Conservation (phyloP, 257 asterid genomes). For the Parsonsia alboflavescens region DNA sequence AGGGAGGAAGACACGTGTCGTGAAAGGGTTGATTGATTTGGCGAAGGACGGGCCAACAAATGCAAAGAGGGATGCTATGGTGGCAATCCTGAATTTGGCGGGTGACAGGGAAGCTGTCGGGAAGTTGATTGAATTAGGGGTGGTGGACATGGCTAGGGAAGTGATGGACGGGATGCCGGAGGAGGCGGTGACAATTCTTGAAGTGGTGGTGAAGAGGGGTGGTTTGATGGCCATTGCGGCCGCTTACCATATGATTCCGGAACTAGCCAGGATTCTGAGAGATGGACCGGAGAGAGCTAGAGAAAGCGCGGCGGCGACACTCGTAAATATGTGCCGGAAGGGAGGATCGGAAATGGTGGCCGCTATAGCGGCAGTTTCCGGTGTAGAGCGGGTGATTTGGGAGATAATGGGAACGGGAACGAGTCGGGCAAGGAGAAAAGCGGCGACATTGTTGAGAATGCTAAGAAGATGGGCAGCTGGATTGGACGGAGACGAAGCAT, state of each 20-base stretch:
- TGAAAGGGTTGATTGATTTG: slow-evolving; percentile 56
- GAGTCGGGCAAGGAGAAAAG: slow-evolving; percentile 69
- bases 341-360: slow-evolving; percentile 81
- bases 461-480: slow-evolving; percentile 93
- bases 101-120: slow-evolving; percentile 69
- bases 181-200: slow-evolving; percentile 70
- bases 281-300: slow-evolving; percentile 66
- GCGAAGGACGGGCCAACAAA: slow-evolving; percentile 54
- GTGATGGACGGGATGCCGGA: slow-evolving; percentile 54
- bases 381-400: slow-evolving; percentile 76
- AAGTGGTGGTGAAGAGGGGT: slow-evolving; percentile 74
- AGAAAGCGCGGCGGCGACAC: slow-evolving; percentile 68
- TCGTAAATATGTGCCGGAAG: slow-evolving; percentile 65
- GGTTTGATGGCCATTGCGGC: slow-evolving; percentile 62
- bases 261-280: slow-evolving; percentile 40
- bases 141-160: slow-evolving; percentile 55
- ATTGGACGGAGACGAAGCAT: slow-evolving; percentile 38
- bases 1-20: slow-evolving; percentile 55
- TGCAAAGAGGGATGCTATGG: slow-evolving; percentile 69
- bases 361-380: slow-evolving; percentile 50
- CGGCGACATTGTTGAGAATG: slow-evolving; percentile 67
- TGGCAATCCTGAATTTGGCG: slow-evolving; percentile 70
- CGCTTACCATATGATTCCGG: slow-evolving; percentile 42
- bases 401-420: slow-evolving; percentile 81
- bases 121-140: slow-evolving; percentile 67